A percentile compares a stretch with the other conserved stretches of the same genome.
phyloP scores from a whole-genome alignment of 768 basidiomycete genomes.

The Lenzites betulinus region DNA sequence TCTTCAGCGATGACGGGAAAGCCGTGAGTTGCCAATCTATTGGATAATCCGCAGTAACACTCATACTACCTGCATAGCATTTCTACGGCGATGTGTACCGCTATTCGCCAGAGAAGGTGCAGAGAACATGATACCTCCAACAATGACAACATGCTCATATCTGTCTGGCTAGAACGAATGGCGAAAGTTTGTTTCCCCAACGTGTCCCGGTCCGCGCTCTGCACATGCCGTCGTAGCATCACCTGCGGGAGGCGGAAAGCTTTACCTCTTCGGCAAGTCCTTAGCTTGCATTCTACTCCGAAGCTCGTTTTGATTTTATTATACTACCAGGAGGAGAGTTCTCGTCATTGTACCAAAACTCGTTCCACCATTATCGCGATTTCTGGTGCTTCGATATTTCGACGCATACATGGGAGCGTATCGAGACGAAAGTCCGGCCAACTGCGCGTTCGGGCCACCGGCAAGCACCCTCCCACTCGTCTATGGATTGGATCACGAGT shows the following conservation, averaged over 20 bases:
- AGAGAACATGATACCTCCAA: constrained; percentile 4
- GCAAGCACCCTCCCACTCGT: constrained; percentile 37
- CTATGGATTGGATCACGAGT: too few relatives aligned
- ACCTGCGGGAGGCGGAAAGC: constrained; percentile 79
- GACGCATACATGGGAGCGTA: constrained; percentile 82
- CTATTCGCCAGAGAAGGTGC: constrained; percentile 80
- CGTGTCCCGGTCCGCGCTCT: constrained; percentile 84
- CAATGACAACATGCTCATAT: background rate
- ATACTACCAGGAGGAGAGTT: constrained; percentile 91
- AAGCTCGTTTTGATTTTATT: too few relatives aligned
- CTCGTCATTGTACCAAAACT: constrained; percentile 78
- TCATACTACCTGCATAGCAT: constrained; percentile 48
- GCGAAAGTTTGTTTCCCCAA: constrained; percentile 81
- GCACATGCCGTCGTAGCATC: constrained; percentile 82
- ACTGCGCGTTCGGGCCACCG: constrained; percentile 84
- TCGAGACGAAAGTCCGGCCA: constrained; percentile 82
- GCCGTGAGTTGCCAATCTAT: constrained; percentile 50
- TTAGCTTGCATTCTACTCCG: too few relatives aligned
- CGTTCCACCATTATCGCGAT: constrained; percentile 84
- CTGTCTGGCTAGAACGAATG: constrained; percentile 68
- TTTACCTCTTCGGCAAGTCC: constrained; percentile 75
- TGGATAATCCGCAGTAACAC: background rate
- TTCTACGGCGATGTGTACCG: constrained; percentile 89
- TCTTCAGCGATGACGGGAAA: constrained; percentile 83
- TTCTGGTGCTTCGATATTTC: constrained; percentile 86